Conservation (phyloP, 176 grass and related monocot species). For the Carex cristatella region DNA sequence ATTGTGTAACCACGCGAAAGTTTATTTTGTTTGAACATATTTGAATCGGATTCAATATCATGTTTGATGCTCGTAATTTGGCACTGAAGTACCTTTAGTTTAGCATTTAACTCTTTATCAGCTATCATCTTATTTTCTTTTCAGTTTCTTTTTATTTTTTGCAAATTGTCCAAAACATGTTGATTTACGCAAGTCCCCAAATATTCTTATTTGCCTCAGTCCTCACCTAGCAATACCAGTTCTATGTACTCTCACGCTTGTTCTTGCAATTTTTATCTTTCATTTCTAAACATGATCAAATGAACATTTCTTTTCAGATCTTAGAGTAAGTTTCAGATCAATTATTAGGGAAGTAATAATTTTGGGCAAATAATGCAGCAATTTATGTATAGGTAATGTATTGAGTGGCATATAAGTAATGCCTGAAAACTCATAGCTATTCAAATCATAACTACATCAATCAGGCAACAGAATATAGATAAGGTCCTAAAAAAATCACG, state of each 20-base stretch:
- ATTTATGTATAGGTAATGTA: neutral
- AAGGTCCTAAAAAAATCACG: neutral
- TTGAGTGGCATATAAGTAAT: neutral
- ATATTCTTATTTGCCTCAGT: no score
- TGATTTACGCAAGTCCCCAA: neutral
- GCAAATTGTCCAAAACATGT: neutral
- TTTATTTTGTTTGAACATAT: neutral
- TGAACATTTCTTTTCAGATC: neutral
- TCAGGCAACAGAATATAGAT: neutral
- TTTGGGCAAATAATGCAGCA: neutral
- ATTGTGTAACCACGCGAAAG: neutral
- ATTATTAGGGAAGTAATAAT: neutral
- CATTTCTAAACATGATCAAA: neutral
- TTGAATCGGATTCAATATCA: neutral
- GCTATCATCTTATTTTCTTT: neutral
- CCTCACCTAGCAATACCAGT: neutral
- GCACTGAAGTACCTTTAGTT: neutral
- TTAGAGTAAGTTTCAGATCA: neutral
- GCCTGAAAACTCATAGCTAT: neutral
- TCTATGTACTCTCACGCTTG: neutral
- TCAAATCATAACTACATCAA: neutral
- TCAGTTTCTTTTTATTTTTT: neutral
- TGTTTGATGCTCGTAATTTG: neutral
- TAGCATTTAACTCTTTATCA: neutral
- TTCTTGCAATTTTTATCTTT: neutral